phyloP scores from a whole-genome alignment of 2,329 filamentous ascomycete genomes.

The Alternaria dauci region DNA sequence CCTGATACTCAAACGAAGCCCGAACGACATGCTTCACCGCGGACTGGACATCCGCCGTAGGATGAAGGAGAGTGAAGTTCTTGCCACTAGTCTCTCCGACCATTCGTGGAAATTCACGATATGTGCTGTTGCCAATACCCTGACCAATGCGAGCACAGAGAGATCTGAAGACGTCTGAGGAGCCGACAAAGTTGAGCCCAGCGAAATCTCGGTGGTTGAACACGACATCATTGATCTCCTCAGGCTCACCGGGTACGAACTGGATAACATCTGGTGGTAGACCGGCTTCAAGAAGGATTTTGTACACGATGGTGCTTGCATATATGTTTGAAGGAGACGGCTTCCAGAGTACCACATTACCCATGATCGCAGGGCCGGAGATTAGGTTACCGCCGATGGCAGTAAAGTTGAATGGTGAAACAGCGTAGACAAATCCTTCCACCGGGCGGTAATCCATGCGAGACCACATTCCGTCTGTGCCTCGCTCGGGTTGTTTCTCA shows the following conservation, averaged over 20 bases:
- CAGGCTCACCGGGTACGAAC: slow-evolving; percentile 87
- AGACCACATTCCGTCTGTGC: slow-evolving; percentile 83
- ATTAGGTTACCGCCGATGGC: slow-evolving; percentile 89
- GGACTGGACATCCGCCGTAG: slow-evolving; percentile 76
- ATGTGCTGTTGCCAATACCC: slow-evolving; percentile 80
- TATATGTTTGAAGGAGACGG: slow-evolving; percentile 85
- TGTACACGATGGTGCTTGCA: slow-evolving; percentile 85
- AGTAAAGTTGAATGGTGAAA: slow-evolving; percentile 95
- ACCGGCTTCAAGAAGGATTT: slow-evolving; percentile 90
- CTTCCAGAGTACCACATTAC: slow-evolving; percentile 96
- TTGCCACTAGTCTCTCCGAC: slow-evolving; percentile 91
- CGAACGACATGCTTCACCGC: slow-evolving; percentile 82
- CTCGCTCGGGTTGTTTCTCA: slow-evolving; percentile 80
- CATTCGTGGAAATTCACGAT: slow-evolving; percentile 82
- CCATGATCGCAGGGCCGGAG: slow-evolving; percentile 82
- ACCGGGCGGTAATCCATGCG: slow-evolving; percentile 85
- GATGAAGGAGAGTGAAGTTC: slow-evolving; percentile 87
- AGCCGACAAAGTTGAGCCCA: slow-evolving; percentile 91
- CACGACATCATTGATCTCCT: slow-evolving; percentile 78
- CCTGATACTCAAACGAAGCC: slow-evolving; percentile 87
- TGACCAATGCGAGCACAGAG: slow-evolving; percentile 84
- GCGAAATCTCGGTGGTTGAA: slow-evolving; percentile 81
- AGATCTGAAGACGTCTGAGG: slow-evolving; percentile 86
- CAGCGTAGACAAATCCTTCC: slow-evolving; percentile 92
- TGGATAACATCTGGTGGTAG: slow-evolving; percentile 88